Percentiles rank a stretch among this genome's conserved stretches.
phyloP scores from a whole-genome alignment of 495 filamentous ascomycete species.

The Penicillium fimorum region DNA sequence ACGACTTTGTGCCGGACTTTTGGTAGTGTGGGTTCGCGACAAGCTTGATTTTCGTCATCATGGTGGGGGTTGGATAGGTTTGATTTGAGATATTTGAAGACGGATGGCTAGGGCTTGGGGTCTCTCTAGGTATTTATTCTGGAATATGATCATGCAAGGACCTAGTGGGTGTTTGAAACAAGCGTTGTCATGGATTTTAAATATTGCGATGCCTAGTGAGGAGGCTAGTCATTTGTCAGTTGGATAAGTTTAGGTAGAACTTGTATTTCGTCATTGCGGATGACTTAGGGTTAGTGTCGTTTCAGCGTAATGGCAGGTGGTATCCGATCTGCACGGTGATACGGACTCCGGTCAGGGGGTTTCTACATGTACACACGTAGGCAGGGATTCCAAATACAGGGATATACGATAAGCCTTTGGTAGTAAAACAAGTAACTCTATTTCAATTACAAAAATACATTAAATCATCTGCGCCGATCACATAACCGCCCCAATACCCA shows the following conservation, averaged over 20 bases:
- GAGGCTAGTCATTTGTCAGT: not conserved
- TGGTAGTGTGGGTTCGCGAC: slow-evolving; percentile 62
- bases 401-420: slow-evolving; percentile 20
- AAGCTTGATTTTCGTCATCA: slow-evolving; percentile 46
- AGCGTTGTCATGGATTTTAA: not conserved
- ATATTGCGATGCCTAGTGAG: not conserved
- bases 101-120: slow-evolving; percentile 9
- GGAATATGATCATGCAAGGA: not conserved
- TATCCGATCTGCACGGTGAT: slow-evolving; percentile 23
- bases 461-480: slow-evolving; percentile 25
- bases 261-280: slow-evolving; percentile 23
- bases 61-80: slow-evolving; percentile 23
- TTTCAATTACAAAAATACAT: slow-evolving; percentile 23
- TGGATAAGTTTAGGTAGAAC: not conserved
- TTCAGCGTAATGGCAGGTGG: slow-evolving; percentile 13
- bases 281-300: slow-evolving; percentile 13
- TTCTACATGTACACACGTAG: not conserved
- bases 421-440: slow-evolving; percentile 17
- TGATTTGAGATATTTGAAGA: slow-evolving; percentile 18
- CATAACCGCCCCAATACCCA: slow-evolving; percentile 7
- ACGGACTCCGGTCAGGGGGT: slow-evolving; percentile 7
- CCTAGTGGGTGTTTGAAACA: not conserved
- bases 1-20: slow-evolving; percentile 68
- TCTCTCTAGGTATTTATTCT: not conserved
- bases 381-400: not conserved